phyloP scores from a whole-genome alignment of 2,329 filamentous ascomycete genomes.

The Trichoderma koningiopsis region DNA sequence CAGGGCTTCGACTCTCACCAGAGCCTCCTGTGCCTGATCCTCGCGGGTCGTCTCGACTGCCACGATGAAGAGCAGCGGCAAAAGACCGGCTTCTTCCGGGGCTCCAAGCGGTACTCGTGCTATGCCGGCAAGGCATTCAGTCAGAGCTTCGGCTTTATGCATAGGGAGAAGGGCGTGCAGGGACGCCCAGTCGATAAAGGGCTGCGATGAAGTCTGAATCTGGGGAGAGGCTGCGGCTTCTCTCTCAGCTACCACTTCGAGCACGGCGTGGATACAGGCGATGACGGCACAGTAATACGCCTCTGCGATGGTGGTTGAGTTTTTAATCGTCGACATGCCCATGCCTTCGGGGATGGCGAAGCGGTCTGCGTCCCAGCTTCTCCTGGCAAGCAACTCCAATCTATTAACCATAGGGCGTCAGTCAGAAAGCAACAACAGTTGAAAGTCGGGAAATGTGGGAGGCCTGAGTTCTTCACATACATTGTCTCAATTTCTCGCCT shows the following conservation, averaged over 20 bases:
- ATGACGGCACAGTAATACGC: constrained; percentile 18
- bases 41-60: background rate
- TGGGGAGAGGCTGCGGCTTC: background rate
- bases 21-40: constrained; percentile 2
- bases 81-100: constrained; percentile 18
- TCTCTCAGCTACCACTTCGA: constrained; percentile 7
- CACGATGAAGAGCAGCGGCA: constrained; percentile 20
- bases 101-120: constrained; percentile 12
- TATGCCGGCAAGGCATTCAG: constrained; percentile 12
- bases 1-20: constrained; percentile 7
- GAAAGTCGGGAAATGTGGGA: background rate
- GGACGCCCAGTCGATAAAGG: constrained; percentile 9
- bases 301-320: constrained; percentile 12
- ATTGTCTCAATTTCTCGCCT: background rate
- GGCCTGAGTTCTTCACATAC: background rate
- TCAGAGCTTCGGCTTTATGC: constrained; percentile 4
- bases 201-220: background rate
- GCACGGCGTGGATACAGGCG: constrained; percentile 11
- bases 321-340: constrained; percentile 9
- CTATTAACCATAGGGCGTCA: background rate
- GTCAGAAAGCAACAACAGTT: background rate
- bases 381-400: constrained; percentile 8
- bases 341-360: constrained; percentile 22
- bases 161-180: constrained; percentile 14
- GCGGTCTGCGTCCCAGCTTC: constrained; percentile 12